Percentiles rank a stretch among this genome's conserved stretches.
These are phyloP conservation scores for Zymoseptoria pseudotritici DNA, from an alignment of 2,329 filamentous ascomycete species.

Conservation along the genomic window DNA sequence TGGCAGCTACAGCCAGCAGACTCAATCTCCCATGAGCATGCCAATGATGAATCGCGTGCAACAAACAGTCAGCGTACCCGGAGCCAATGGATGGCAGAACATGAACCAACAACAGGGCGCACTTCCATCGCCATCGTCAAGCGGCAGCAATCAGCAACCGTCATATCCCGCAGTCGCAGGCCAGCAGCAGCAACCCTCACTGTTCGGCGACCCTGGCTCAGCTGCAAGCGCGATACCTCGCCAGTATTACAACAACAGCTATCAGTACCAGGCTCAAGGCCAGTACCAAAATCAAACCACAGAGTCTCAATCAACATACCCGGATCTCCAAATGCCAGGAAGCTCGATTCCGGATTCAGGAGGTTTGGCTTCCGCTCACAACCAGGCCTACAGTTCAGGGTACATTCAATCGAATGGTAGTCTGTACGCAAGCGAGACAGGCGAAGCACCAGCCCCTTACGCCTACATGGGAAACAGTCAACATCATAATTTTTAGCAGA, in stretches of 20 bases:
- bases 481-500: not conserved
- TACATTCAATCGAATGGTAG: slow-evolving; percentile 2
- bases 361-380: slow-evolving; percentile 5
- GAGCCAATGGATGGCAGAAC: slow-evolving; percentile 8
- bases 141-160: slow-evolving; percentile 8
- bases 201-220: slow-evolving; percentile 15
- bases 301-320: slow-evolving; percentile 2
- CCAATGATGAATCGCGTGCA: slow-evolving; percentile 8
- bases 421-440: slow-evolving; percentile 3
- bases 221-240: slow-evolving; percentile 12
- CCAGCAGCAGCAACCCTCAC: slow-evolving; percentile 6
- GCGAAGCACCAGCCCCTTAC: slow-evolving; percentile 2
- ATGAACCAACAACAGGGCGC: slow-evolving; percentile 8
- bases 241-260: slow-evolving; percentile 8
- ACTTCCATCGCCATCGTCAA: slow-evolving; percentile 13
- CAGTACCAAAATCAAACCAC: slow-evolving; percentile 6
- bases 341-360: slow-evolving; percentile 7
- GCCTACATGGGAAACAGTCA: slow-evolving; percentile 1
- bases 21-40: slow-evolving; percentile 7
- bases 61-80: slow-evolving; percentile 8
- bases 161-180: slow-evolving; percentile 7
- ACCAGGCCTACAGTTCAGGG: slow-evolving; percentile 8
- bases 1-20: slow-evolving; percentile 10
- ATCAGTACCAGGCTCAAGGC: slow-evolving; percentile 8
- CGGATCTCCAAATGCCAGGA: slow-evolving; percentile 9